These are phyloP conservation scores for Chytriomyces sp. DNA, from an alignment of 192 early-diverging fungal genomes.

Conservation along the genomic window DNA sequence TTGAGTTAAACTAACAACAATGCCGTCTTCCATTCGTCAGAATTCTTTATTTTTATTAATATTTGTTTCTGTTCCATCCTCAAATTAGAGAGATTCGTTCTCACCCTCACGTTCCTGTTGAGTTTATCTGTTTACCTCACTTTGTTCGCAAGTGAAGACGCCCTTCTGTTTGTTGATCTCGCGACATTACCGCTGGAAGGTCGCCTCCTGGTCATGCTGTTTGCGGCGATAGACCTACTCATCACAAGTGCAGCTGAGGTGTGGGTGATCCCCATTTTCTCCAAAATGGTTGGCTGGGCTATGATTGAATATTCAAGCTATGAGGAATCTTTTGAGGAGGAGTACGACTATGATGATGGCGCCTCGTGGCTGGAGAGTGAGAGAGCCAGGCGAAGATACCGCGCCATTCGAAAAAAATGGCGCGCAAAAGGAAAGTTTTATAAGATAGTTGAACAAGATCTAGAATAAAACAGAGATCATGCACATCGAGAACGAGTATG, in stretches of 20 bases:
- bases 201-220: conserved; percentile 60
- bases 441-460: conserved; percentile 49
- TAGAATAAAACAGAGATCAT: conserved; percentile 12
- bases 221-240: conserved; percentile 66
- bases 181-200: conserved; percentile 49
- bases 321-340: not conserved
- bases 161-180: conserved; percentile 71
- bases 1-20: conserved; percentile 56
- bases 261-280: conserved; percentile 40
- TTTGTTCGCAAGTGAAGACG: conserved; percentile 57
- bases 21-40: not conserved
- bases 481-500: too few species aligned
- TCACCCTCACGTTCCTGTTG: conserved; percentile 65
- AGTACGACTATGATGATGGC: conserved; percentile 17
- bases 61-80: conserved; percentile 26
- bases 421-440: conserved; percentile 50
- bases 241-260: conserved; percentile 47
- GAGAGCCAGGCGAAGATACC: not conserved
- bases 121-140: conserved; percentile 55
- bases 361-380: conserved; percentile 31
- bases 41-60: not conserved
- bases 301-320: conserved; percentile 16
- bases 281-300: conserved; percentile 24
- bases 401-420: conserved; percentile 38
- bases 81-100: conserved; percentile 63